Evolutionary conservation across 495 filamentous ascomycete genomes (phyloP), one percentile per base, ranked within the genome.

Genomic region (Poronia punctata): DNA sequence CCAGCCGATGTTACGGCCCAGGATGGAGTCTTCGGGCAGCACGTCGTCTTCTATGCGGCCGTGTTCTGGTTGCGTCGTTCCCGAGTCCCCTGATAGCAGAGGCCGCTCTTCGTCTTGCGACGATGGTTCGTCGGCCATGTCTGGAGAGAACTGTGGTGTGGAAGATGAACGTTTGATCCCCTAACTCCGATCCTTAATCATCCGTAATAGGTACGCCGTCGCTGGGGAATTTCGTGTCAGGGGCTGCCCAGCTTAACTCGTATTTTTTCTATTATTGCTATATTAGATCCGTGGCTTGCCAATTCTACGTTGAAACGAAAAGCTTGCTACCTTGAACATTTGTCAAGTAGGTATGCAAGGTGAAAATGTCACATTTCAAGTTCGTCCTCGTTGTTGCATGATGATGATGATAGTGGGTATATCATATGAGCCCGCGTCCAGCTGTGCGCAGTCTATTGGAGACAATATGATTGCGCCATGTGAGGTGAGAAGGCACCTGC

Each of bases 1-100:
- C 82, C 82, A 84, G 47, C 64, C 70, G 29, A 86, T 64, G 38
- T 79, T 78, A 10, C 81, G 74, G 17, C 83, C 80, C 27, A 75
- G 55, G 0, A 69, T 68, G 0, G 82, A 75, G 3, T 79, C 79
- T 35, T 83, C 74, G 19, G 79, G 78, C 10, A 81, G 62, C 21
- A 81, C 72, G 54, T 80, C 69, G 46, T 76, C 60, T 42, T 80
- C 72, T 26, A 78, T 30, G 5, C 50, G 50, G 1, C 54, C 52
- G 40, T 49, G 50, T 18, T 55, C 51, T 8, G 54, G 51, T 11
- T 45, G 51, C 21, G 45, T 35, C 7, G 48, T 39, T 15, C 32
- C 35, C 0, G 51, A 51, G 4, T 46, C 42, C 35, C 10, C 30
- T 16, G 35, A 16, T 6, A 46, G 43, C 3, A 40, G 43, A 34